phyloP scores from a whole-genome alignment of 805 yeast genomes.

The Trichomonascus vanleenenianus region DNA sequence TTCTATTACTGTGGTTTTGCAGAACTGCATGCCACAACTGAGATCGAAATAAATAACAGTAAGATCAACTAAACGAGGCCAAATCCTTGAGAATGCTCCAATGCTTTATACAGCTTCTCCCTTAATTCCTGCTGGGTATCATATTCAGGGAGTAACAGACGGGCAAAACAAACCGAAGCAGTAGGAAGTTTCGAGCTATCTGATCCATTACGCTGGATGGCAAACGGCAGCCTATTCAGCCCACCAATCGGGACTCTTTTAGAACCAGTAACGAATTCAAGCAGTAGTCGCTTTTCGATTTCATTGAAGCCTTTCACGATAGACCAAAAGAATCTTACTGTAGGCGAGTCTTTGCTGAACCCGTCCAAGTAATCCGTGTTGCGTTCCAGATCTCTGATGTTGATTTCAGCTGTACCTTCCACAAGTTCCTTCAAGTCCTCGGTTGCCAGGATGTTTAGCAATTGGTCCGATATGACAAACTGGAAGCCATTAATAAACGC shows the following conservation, averaged over 20 bases:
- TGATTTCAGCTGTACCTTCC: conserved; percentile 37
- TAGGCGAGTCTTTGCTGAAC: conserved; percentile 31
- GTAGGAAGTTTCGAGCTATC: conserved; percentile 38
- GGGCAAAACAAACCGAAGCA: conserved; percentile 43
- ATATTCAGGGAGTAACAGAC: conserved; percentile 42
- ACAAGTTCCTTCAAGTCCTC: conserved; percentile 24
- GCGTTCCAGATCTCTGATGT: conserved; percentile 34
- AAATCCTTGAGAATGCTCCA: conserved; percentile 25
- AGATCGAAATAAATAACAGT: not conserved
- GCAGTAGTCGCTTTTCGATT: conserved; percentile 32
- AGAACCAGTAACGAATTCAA: conserved; percentile 45
- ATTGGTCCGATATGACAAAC: conserved; percentile 11
- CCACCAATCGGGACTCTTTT: conserved; percentile 43
- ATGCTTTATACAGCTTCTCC: conserved; percentile 18
- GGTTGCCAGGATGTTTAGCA: conserved; percentile 12
- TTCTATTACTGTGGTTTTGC: no score
- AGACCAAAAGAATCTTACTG: conserved; percentile 39
- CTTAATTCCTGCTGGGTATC: conserved; percentile 25
- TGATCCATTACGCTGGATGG: conserved; percentile 36
- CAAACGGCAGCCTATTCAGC: conserved; percentile 35
- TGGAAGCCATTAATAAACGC: conserved; percentile 21
- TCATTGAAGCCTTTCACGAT: conserved; percentile 35
- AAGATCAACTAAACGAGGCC: conserved; percentile 18
- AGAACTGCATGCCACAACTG: no score
- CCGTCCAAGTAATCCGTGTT: conserved; percentile 36